phyloP scores from a whole-genome alignment of 1,139 yeast genomes.

The Blastobotrys serpentis region DNA sequence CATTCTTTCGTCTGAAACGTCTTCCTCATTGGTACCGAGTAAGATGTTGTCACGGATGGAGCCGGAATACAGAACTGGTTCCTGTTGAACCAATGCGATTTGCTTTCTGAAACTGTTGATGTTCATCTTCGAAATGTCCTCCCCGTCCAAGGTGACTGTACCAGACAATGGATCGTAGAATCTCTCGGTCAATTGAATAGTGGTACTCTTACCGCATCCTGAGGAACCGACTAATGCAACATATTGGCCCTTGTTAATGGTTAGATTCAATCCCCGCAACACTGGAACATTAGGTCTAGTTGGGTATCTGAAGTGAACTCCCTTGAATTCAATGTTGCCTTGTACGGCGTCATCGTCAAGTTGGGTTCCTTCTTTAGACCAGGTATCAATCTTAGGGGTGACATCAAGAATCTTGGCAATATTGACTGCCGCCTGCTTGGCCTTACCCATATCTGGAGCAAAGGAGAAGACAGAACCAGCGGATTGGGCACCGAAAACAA shows the following conservation, averaged over 20 bases:
- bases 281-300: conserved; percentile 76
- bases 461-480: conserved; percentile 87
- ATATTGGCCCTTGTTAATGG: conserved; percentile 75
- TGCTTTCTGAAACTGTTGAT: conserved; percentile 67
- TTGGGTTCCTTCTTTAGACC: conserved; percentile 55
- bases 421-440: conserved; percentile 64
- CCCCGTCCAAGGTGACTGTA: conserved; percentile 62
- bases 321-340: conserved; percentile 62
- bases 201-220: conserved; percentile 92
- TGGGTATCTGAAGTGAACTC: conserved; percentile 77
- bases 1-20: conserved; percentile 59
- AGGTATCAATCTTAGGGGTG: conserved; percentile 55
- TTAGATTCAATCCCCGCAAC: conserved; percentile 63
- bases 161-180: conserved; percentile 79
- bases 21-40: conserved; percentile 61
- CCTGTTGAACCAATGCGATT: conserved; percentile 81
- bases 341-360: conserved; percentile 38
- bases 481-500: conserved; percentile 81
- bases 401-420: conserved; percentile 71
- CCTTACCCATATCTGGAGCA: conserved; percentile 65
- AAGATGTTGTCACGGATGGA: conserved; percentile 77
- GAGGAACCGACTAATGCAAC: conserved; percentile 95
- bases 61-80: conserved; percentile 85
- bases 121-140: conserved; percentile 67
- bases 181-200: conserved; percentile 75